Evolutionary conservation across 2,329 filamentous ascomycete genomes (phyloP).

Genomic region (Podosphaera fusca): DNA sequence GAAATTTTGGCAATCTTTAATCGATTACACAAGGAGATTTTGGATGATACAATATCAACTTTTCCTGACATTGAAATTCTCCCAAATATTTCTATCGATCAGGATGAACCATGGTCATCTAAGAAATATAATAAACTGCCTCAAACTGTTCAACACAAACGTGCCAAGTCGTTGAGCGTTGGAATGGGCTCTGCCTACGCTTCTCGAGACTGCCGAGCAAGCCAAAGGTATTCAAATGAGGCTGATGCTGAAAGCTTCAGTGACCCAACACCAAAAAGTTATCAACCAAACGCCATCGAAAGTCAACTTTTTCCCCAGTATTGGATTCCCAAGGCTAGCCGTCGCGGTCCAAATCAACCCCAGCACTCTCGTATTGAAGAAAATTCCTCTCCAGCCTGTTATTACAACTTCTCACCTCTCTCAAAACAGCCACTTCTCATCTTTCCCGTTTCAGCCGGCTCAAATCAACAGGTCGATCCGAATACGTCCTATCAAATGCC

Average conservation of each 20-base stretch:
- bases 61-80: slow-evolving; percentile 21
- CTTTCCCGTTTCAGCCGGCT: slow-evolving; percentile 8
- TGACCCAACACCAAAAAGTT: neutral
- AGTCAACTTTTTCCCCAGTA: slow-evolving; percentile 1
- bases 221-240: slow-evolving; percentile 4
- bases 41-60: slow-evolving; percentile 15
- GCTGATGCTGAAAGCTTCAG: neutral
- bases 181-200: slow-evolving; percentile 4
- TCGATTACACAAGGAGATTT: slow-evolving; percentile 16
- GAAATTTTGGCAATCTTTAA: slow-evolving; percentile 18
- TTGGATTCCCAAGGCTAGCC: slow-evolving; percentile 2
- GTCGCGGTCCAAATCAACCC: slow-evolving; percentile 7
- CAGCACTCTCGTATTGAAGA: slow-evolving; percentile 7
- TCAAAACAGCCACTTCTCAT: slow-evolving; percentile 5
- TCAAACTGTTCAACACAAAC: slow-evolving; percentile 9
- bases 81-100: slow-evolving; percentile 16
- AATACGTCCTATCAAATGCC: slow-evolving; percentile 2
- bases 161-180: slow-evolving; percentile 15
- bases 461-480: slow-evolving; percentile 10
- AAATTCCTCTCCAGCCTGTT: slow-evolving; percentile 9
- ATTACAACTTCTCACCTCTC: slow-evolving; percentile 3
- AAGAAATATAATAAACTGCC: slow-evolving; percentile 12
- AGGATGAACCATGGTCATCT: slow-evolving; percentile 12
- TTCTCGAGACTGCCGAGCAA: slow-evolving; percentile 6
- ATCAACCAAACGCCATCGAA: neutral